Evolutionary conservation across 441 rosid species (phyloP).

Genomic region (Theobroma grandiflorum): DNA sequence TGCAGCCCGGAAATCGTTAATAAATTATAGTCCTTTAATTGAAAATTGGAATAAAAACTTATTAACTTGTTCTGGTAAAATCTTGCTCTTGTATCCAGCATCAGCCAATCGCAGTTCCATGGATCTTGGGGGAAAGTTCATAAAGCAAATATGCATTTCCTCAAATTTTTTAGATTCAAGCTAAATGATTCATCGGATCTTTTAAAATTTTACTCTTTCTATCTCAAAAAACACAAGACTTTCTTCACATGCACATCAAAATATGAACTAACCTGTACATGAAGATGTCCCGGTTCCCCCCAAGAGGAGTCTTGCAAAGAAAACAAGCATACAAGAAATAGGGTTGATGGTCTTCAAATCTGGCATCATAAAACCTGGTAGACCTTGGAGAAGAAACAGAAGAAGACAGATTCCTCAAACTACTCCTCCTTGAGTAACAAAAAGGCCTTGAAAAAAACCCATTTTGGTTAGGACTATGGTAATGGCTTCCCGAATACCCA

Average conservation of each 20-base stretch:
- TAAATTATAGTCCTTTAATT: neutral
- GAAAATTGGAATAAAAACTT: neutral
- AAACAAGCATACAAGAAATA: conserved; percentile 53
- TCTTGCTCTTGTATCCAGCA: neutral
- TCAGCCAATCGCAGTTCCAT: neutral
- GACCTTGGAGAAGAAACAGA: conserved; percentile 49
- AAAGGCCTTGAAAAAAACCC: conserved; percentile 44
- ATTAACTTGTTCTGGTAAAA: neutral
- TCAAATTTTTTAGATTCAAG: neutral
- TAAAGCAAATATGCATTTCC: neutral
- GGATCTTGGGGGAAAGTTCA: conserved; percentile 3
- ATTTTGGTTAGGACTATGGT: conserved; percentile 16
- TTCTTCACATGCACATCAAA: neutral
- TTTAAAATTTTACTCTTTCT: neutral
- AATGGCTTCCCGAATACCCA: conserved; percentile 49
- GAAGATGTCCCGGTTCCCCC: conserved; percentile 56
- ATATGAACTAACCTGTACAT: conserved; percentile 53
- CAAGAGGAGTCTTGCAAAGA: conserved; percentile 54
- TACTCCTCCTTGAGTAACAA: conserved; percentile 41
- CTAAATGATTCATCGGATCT: neutral
- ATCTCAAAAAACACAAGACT: neutral
- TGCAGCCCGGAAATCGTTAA: neutral
- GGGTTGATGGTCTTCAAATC: conserved; percentile 53
- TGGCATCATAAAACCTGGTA: conserved; percentile 52
- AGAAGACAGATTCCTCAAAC: conserved; percentile 36